Evolutionary conservation across 306 rosid species (phyloP).

Genomic region (Betula pendula): DNA sequence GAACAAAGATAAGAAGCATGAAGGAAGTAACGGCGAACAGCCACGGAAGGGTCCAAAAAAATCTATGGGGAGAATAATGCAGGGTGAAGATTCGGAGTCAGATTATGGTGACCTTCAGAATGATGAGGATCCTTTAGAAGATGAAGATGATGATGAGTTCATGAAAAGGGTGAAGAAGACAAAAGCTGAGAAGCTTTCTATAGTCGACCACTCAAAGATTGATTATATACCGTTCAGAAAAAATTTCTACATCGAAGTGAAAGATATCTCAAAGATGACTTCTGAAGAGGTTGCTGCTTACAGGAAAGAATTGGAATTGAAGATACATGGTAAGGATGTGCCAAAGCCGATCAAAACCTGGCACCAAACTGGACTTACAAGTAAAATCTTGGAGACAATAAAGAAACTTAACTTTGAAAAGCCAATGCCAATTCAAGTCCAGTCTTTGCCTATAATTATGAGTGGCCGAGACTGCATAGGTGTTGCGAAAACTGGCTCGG

Average conservation of each 20-base stretch:
- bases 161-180: conserved; percentile 97
- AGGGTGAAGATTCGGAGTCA: conserved; percentile 88
- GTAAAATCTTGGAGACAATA: conserved; percentile 84
- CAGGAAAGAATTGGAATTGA: conserved; percentile 81
- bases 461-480: conserved; percentile 97
- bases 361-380: conserved; percentile 94
- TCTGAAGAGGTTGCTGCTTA: conserved; percentile 65
- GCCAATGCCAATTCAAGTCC: conserved; percentile 95
- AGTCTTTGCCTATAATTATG: conserved; percentile 89
- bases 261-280: conserved; percentile 69
- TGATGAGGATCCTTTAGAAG: conserved; percentile 62
- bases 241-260: conserved; percentile 74
- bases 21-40: conserved; percentile 42
- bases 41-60: conserved; percentile 61
- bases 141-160: conserved; percentile 92
- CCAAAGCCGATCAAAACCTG: conserved; percentile 90
- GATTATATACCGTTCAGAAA: conserved; percentile 75
- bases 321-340: conserved; percentile 94
- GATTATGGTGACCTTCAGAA: conserved; percentile 70
- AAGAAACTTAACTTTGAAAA: conserved; percentile 74
- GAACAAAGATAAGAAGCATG: conserved; percentile 48
- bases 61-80: conserved; percentile 84
- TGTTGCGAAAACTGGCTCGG: conserved; percentile 95
- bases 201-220: conserved; percentile 94
- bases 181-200: conserved; percentile 86